These are phyloP conservation scores for Aspergillus panamensis DNA, from an alignment of 495 filamentous ascomycete species.

Conservation along the genomic window DNA sequence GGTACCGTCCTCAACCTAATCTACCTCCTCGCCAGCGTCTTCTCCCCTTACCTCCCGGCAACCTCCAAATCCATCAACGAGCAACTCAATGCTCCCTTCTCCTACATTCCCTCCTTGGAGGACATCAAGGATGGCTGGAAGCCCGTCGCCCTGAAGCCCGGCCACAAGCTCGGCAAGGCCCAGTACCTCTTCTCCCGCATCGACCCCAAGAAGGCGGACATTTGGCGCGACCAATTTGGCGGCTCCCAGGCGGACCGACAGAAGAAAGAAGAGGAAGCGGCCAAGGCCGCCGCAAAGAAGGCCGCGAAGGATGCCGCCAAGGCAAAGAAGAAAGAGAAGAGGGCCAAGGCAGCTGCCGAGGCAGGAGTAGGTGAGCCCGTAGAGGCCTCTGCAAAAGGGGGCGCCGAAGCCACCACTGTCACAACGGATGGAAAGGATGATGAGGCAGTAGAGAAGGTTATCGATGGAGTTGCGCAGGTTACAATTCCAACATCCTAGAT, in stretches of 20 bases:
- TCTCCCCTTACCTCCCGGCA: constrained; percentile 80
- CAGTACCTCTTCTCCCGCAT: constrained; percentile 81
- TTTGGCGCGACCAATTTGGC: constrained; percentile 80
- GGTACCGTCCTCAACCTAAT: constrained; percentile 79
- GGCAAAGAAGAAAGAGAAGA: constrained; percentile 27
- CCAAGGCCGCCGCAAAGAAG: constrained; percentile 56
- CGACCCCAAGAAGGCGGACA: constrained; percentile 72
- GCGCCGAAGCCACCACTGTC: constrained; percentile 26
- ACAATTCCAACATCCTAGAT: constrained; percentile 37
- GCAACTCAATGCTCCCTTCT: constrained; percentile 64
- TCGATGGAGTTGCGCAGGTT: constrained; percentile 42
- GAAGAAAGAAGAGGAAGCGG: constrained; percentile 62
- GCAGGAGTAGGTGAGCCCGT: constrained; percentile 33
- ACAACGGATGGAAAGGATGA: constrained; percentile 25
- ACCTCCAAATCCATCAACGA: constrained; percentile 70
- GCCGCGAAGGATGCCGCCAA: constrained; percentile 22
- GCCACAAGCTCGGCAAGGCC: constrained; percentile 79
- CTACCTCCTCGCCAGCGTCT: constrained; percentile 71
- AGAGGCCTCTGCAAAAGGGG: constrained; percentile 38
- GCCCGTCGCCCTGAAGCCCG: constrained; percentile 56
- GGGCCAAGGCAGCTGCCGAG: constrained; percentile 23
- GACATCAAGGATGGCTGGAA: constrained; percentile 54
- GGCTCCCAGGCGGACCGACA: constrained; percentile 62
- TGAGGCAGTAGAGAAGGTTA: constrained; percentile 38
- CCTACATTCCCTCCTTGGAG: constrained; percentile 57